Base-by-base conservation (phyloP, 192 early-diverging fungal species). In the Chytriomyces sp. region DNA sequence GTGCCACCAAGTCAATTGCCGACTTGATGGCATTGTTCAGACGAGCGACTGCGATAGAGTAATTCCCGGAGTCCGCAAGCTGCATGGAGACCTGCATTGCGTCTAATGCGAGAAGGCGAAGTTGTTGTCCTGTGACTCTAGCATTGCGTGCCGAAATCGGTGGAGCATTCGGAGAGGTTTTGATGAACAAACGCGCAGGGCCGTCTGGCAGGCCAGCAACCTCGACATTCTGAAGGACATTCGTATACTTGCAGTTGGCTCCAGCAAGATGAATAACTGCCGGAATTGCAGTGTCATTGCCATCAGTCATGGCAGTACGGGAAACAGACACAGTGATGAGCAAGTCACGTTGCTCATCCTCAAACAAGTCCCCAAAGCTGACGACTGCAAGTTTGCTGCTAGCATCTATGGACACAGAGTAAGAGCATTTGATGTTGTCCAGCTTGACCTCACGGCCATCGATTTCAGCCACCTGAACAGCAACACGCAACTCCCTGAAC, bases 281-380 rank as follows among this genome's bases (percentile, higher is more conserved):
- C 59, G 59, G 33, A 12, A 37, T 36, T 12, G 36, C 4, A 36
- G 14, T 14, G 14, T 30, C 2, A 37, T 37, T 26, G 31, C 59
- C 30, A 17, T 31, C 10, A 4, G 38, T 12, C 14, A 37, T 33
- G 39, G 39, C 38, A 5, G 14, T 26, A 7, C 7, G 56, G 22
- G 28, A 17, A n/a, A 66, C 49, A 26, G 32, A 7, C 39, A 70
- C 10, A 10, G 14, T n/a, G 28, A 70, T 36, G 55, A 74, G 26
- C 14, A 55, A 52, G 39, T 74, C 72, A n/a, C 72, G 72, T 52
- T 34, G 30, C 52, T 74, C 72, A 3, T 59, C 72, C 8, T 40
- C 72, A 67, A 68, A 74, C n/a, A 74, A 36, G 25, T 74, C 54
- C 12, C 52, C 61, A 53, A 74, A 56, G 8, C 10, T 14, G 36